Conservation (phyloP, 805 yeast species). For the Candida taoyuanica region DNA sequence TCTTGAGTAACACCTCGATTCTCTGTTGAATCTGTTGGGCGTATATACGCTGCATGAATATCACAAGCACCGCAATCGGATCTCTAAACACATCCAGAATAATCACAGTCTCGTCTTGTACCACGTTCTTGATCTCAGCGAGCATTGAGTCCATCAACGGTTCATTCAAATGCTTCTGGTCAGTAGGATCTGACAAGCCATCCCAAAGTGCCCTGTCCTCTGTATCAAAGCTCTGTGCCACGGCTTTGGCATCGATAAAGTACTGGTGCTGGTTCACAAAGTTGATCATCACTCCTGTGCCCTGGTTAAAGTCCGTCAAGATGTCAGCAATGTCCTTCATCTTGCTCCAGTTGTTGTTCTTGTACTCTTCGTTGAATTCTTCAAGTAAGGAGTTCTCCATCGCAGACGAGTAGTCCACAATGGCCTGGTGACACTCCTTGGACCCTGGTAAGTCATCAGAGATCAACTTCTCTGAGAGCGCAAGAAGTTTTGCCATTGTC, state of each 20-base stretch:
- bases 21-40: constrained; percentile 63
- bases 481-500: constrained; percentile 58
- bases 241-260: constrained; percentile 38
- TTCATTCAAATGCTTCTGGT: constrained; percentile 45
- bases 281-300: constrained; percentile 72
- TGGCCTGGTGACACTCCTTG: constrained; percentile 31
- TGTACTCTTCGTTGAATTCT: constrained; percentile 70
- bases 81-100: constrained; percentile 70
- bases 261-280: constrained; percentile 78
- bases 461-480: constrained; percentile 60
- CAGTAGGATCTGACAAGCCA: constrained; percentile 54
- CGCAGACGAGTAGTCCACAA: constrained; percentile 67
- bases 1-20: constrained; percentile 53
- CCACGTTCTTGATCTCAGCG: constrained; percentile 51
- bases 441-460: constrained; percentile 47
- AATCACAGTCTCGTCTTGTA: constrained; percentile 67
- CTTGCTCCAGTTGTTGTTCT: constrained; percentile 58
- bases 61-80: constrained; percentile 58
- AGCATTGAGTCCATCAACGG: constrained; percentile 47
- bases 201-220: constrained; percentile 53
- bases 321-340: constrained; percentile 76
- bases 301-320: constrained; percentile 77
- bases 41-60: constrained; percentile 70
- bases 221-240: constrained; percentile 26
- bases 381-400: constrained; percentile 71